phyloP scores from a whole-genome alignment of 148 eudicot genomes.

The Vaccinium myrtillus region DNA sequence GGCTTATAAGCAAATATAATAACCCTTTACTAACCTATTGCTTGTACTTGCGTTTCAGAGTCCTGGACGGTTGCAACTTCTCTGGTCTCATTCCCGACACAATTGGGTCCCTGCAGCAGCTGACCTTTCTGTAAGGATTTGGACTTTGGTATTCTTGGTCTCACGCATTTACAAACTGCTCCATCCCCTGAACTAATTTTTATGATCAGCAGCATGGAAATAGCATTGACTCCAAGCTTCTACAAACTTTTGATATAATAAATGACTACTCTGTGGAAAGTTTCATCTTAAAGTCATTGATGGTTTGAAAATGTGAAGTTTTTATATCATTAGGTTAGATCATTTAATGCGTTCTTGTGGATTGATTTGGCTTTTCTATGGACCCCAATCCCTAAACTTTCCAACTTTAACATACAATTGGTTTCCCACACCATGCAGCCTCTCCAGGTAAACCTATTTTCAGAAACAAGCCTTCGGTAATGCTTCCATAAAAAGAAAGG shows the following conservation, averaged over 20 bases:
- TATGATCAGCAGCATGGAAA: neutral
- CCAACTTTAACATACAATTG: neutral
- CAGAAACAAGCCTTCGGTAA: neutral
- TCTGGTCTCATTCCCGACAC: conserved; percentile 64
- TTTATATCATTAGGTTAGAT: neutral
- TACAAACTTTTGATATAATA: neutral
- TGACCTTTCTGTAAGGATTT: conserved; percentile 60
- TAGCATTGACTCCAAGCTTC: neutral
- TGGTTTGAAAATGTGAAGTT: neutral
- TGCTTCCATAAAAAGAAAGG: neutral
- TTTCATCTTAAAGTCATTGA: neutral
- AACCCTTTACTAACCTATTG: neutral
- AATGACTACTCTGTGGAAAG: neutral
- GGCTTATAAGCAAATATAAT: neutral
- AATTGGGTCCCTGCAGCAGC: conserved; percentile 55
- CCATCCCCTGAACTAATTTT: neutral
- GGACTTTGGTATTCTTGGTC: neutral
- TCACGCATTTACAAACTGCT: neutral
- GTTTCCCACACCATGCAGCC: neutral
- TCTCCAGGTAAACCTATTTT: neutral
- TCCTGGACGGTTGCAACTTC: conserved; percentile 70
- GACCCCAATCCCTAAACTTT: neutral
- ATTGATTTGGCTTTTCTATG: neutral
- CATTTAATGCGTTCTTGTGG: neutral
- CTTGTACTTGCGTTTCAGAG: conserved; percentile 38